Base-by-base conservation (phyloP, 192 early-diverging fungal species). In the Obelidium mucronatum region DNA sequence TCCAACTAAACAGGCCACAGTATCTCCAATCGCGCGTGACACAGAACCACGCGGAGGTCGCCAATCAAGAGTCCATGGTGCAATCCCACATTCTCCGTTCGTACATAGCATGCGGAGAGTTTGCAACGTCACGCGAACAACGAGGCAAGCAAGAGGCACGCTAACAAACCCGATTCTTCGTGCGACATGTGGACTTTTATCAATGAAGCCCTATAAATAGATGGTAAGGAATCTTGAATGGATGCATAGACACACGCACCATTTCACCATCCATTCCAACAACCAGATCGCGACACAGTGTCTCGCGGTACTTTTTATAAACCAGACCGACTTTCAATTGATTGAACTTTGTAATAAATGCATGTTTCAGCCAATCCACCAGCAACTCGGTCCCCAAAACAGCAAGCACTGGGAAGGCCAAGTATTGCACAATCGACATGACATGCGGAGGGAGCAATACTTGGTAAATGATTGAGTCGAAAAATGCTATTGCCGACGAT, bases 301-400 rank as follows among this genome's bases (percentile, higher is more conserved):
- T 90, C 71, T 96, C 95, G 2, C 90, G 86, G 76, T 93, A 99
- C 58, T 90, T 88, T 13, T 84, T 88, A 82, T 99, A 99, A 0
- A 98, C 90, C 34, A 90, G 88, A 2, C 95, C 93, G 3, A 44
- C 54, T 33, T 92, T 80, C 71, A 98, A 94, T 72, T 93, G 92
- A 81, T 99, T 99, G 81, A 98, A 97, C 75, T 98, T 98, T 15
- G 93, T 94, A 58, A 99, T 95, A 79, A 99, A 99, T 0, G 98
- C 94, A 80, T 99, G 98, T 81, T 99, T 99, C 65, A 98, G 81
- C 94, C 96, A 98, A 80, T 99, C 97, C 4, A 98, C 95, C 24
- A 97, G 73, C 11, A 97, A 82, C 79, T 98, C 98, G 40, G 95
- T 95, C 0, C 88, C 90, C 59, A 94, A 87, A 3, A 99, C 94